Conservation (phyloP, 129 eudicot species). For the Erigeron canadensis region DNA sequence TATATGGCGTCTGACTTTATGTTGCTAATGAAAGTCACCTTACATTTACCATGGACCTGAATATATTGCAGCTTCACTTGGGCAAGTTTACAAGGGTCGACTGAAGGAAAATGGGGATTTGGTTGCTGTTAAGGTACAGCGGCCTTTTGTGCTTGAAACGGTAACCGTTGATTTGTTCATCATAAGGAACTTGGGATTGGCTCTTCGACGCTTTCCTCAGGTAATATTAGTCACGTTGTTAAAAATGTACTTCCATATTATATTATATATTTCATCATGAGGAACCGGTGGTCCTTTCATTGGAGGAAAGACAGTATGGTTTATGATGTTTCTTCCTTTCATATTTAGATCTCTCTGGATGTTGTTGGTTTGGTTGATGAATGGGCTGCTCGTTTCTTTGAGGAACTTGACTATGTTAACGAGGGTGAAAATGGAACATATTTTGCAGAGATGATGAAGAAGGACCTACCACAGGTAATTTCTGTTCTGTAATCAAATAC, state of each 20-base stretch:
- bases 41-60: slow-evolving; percentile 9
- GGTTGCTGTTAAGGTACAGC: slow-evolving; percentile 98
- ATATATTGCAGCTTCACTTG: slow-evolving; percentile 84
- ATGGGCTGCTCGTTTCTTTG: slow-evolving; percentile 99
- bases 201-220: slow-evolving; percentile 94
- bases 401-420: slow-evolving; percentile 97
- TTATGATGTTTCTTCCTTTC: slow-evolving; percentile 24
- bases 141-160: slow-evolving; percentile 98
- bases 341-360: slow-evolving; percentile 73
- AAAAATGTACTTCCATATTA: neutral
- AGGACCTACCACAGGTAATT: slow-evolving; percentile 94
- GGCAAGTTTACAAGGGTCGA: slow-evolving; percentile 98
- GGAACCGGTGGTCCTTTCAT: slow-evolving; percentile 11
- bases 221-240: slow-evolving; percentile 31
- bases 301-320: slow-evolving; percentile 7
- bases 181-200: slow-evolving; percentile 89
- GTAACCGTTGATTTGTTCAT: slow-evolving; percentile 88
- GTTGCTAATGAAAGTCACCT: neutral
- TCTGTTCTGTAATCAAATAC: slow-evolving; percentile 1
- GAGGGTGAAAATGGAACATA: slow-evolving; percentile 96
- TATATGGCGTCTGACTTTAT: slow-evolving; percentile 14
- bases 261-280: neutral
- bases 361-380: slow-evolving; percentile 99
- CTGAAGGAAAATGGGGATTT: slow-evolving; percentile 97
- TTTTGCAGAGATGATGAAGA: slow-evolving; percentile 98